Conservation (phyloP, 371 early-diverging fungal genomes). For the Haplosporangium sp. region DNA sequence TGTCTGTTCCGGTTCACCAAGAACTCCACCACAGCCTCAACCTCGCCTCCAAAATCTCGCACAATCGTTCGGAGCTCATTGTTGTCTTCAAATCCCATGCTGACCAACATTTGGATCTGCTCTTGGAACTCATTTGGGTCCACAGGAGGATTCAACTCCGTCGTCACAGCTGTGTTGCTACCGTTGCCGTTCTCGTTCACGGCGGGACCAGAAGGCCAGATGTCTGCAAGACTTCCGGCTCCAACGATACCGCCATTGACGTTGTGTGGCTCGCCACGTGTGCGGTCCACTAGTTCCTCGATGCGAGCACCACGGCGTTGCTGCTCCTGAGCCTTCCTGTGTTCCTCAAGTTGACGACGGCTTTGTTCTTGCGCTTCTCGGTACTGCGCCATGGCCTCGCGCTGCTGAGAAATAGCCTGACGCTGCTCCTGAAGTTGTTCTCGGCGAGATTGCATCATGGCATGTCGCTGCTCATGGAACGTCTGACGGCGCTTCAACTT, state of each 20-base stretch:
- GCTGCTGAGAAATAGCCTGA: slow-evolving; percentile 23
- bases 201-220: slow-evolving; percentile 30
- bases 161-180: neutral
- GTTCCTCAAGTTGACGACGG: too few relatives aligned
- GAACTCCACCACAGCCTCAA: slow-evolving; percentile 41
- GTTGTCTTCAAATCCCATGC: slow-evolving; percentile 40
- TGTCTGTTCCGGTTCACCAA: slow-evolving; percentile 11
- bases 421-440: slow-evolving; percentile 25
- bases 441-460: slow-evolving; percentile 16
- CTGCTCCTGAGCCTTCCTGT: slow-evolving; percentile 21
- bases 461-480: slow-evolving; percentile 33
- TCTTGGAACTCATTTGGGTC: slow-evolving; percentile 24
- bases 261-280: neutral
- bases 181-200: neutral
- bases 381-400: slow-evolving; percentile 22
- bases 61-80: slow-evolving; percentile 30
- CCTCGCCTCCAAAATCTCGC: slow-evolving; percentile 43
- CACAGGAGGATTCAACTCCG: neutral
- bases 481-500: slow-evolving; percentile 40
- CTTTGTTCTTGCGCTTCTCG: neutral
- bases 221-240: slow-evolving; percentile 32
- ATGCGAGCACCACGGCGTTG: slow-evolving; percentile 12
- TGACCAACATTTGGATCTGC: slow-evolving; percentile 19
- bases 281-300: slow-evolving; percentile 6
- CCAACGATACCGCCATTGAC: slow-evolving; percentile 12